Evolutionary conservation across 495 filamentous ascomycete species (phyloP), one percentile per base, ranked within the genome.

Genomic region (Venustampulla echinocandica): DNA sequence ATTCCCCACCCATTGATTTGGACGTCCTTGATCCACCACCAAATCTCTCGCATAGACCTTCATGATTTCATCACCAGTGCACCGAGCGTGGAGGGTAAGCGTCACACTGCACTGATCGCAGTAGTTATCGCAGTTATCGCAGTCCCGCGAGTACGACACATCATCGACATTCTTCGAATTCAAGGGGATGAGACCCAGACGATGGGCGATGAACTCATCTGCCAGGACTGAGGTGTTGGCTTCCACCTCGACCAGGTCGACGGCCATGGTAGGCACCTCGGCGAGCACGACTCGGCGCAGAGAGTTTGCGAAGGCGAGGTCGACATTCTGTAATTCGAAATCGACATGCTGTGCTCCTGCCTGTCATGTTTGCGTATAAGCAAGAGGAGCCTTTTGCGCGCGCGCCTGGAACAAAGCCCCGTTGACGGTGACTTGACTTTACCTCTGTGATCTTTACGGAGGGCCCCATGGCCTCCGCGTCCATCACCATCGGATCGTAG

Each of bases 201-300:
- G 85, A 68, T 98, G 92, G 27, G 83, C 79, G 54, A 98, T 79
- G 68, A 97, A 94, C 63, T 98, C 92, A 64, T 98, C 92, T 30
- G 92, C 82, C 7, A 97, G 77, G 2, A 96, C 88, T 37, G 88
- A 90, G 49, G 87, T 95, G 72, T 98, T 97, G 50, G 70, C 77
- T 62, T 92, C 82, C 50, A 97, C 80, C 67, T 96, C 87, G 39
- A 97, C 89, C 2, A 95, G 75, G 60, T 97, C 90, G 67, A 96
- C 89, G 38, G 90, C 90, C 60, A 98, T 78, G 20, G 88, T 97
- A 17, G 90, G 92, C 41, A 98, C 81, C 68, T 98, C 92, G 64
- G 87, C 85, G 50, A 96, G 82, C 68, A 97, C 88, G 42, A 82
- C 75, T 55, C 92, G 88, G 52, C 92, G 90, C 28, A 97, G 76